A percentile compares a stretch with the other conserved stretches of the same genome.
Conservation (phyloP, 257 asterid genomes). For the Nicotiana paniculata region DNA sequence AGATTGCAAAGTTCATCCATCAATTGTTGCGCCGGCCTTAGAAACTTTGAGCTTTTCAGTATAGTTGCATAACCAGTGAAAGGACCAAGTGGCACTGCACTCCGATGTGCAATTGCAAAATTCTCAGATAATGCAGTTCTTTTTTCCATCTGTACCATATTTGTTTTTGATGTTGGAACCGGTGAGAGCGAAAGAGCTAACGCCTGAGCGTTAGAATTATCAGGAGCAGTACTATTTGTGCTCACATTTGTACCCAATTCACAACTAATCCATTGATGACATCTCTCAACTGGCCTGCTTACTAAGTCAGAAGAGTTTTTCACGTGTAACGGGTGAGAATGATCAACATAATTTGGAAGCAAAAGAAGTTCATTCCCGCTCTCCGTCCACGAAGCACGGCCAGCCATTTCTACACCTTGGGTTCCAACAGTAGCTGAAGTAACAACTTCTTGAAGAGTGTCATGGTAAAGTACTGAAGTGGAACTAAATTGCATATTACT, state of each 20-base stretch:
- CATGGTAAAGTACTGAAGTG: slow-evolving; percentile 21
- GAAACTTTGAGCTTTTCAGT: slow-evolving; percentile 47
- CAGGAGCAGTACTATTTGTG: neutral
- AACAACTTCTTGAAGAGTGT: slow-evolving; percentile 35
- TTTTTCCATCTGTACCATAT: slow-evolving; percentile 3
- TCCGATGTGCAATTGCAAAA: slow-evolving; percentile 26
- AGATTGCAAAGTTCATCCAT: slow-evolving; percentile 50
- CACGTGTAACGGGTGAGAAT: slow-evolving; percentile 4
- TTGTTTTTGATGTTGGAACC: slow-evolving; percentile 34
- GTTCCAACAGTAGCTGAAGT: slow-evolving; percentile 23
- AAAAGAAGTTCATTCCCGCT: slow-evolving; percentile 26
- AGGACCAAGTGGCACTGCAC: slow-evolving; percentile 70
- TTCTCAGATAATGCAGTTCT: slow-evolving; percentile 12
- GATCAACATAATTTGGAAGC: slow-evolving; percentile 30
- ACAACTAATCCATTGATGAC: slow-evolving; percentile 23
- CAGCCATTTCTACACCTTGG: slow-evolving; percentile 10
- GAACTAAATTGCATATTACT: slow-evolving; percentile 15
- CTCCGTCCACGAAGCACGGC: slow-evolving; percentile 20
- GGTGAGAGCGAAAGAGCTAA: slow-evolving; percentile 59
- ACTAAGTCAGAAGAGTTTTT: neutral
- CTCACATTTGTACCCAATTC: slow-evolving; percentile 7
- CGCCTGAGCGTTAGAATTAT: slow-evolving; percentile 34
- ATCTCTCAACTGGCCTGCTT: slow-evolving; percentile 7
- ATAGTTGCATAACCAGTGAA: slow-evolving; percentile 76
- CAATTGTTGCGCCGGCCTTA: slow-evolving; percentile 60